Evolutionary conservation across 768 basidiomycete species (phyloP).

Genomic region (Thelephora aurantiotincta): DNA sequence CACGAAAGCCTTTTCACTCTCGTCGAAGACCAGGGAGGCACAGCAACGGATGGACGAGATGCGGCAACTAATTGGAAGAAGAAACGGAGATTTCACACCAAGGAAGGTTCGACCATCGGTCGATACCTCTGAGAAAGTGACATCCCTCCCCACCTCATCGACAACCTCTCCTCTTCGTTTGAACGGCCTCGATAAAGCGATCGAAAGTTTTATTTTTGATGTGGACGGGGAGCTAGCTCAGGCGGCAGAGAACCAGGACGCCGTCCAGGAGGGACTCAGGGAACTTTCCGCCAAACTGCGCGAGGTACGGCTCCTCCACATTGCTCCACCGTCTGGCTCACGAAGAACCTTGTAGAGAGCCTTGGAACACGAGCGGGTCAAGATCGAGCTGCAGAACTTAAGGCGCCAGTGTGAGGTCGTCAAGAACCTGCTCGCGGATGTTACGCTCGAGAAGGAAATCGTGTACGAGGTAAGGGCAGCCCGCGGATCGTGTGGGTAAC

Average conservation of each 20-base stretch:
- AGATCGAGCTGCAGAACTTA: slow-evolving; percentile 50
- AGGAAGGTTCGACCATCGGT: slow-evolving; percentile 26
- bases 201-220: slow-evolving; percentile 41
- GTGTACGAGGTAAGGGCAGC: slow-evolving; percentile 66
- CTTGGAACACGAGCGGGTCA: slow-evolving; percentile 46
- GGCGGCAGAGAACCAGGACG: slow-evolving; percentile 39
- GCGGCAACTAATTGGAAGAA: slow-evolving; percentile 53
- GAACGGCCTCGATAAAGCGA: slow-evolving; percentile 25
- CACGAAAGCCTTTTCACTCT: background rate
- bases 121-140: too few species aligned
- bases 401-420: slow-evolving; percentile 70
- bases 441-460: slow-evolving; percentile 79
- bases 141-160: too few species aligned
- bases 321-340: background rate
- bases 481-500: background rate
- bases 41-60: slow-evolving; percentile 75
- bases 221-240: slow-evolving; percentile 41
- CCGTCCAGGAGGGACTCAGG: slow-evolving; percentile 35
- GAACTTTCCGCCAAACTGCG: slow-evolving; percentile 36
- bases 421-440: slow-evolving; percentile 62
- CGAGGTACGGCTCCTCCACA: slow-evolving; percentile 29
- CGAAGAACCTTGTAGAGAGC: slow-evolving; percentile 28
- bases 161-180: slow-evolving; percentile 18
- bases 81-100: slow-evolving; percentile 39
- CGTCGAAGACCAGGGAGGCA: slow-evolving; percentile 51